Percentiles rank a stretch among this genome's conserved stretches.
phyloP scores from a whole-genome alignment of 2,329 filamentous ascomycete species.

The Penicillium rolfsii region DNA sequence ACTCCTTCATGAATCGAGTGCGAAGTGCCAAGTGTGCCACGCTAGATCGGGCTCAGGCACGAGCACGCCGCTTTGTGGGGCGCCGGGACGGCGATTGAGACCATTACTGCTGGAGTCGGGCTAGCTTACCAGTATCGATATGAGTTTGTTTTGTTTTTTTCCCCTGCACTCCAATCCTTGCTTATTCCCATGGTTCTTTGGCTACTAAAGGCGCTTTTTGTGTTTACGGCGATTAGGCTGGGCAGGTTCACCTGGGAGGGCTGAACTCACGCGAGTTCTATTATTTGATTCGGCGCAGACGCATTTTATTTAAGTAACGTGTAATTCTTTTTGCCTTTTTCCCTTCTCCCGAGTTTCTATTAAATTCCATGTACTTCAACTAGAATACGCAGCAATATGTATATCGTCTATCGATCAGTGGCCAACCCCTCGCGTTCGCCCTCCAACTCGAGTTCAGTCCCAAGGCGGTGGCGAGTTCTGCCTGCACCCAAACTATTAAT shows the following conservation, averaged over 20 bases:
- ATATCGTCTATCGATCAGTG: background rate
- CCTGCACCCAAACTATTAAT: conserved; percentile 33
- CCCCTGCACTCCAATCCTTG: conserved; percentile 13
- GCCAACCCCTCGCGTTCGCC: conserved; percentile 20
- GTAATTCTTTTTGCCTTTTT: background rate
- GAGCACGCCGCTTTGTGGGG: conserved; percentile 37
- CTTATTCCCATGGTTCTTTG: conserved; percentile 15
- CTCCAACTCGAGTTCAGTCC: background rate
- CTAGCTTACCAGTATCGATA: conserved; percentile 11
- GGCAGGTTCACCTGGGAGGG: conserved; percentile 12
- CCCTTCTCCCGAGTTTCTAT: background rate
- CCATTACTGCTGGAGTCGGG: conserved; percentile 5
- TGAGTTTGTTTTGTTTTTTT: conserved; percentile 17
- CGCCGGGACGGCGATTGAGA: conserved; percentile 21
- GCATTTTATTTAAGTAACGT: conserved; percentile 2
- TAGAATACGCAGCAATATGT: background rate
- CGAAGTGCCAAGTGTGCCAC: conserved; percentile 35
- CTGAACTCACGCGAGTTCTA: conserved; percentile 4
- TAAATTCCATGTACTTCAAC: background rate
- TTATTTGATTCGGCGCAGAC: conserved; percentile 19
- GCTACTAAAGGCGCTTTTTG: conserved; percentile 18
- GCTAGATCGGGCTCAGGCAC: conserved; percentile 41
- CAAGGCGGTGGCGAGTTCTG: conserved; percentile 30
- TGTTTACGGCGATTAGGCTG: conserved; percentile 27
- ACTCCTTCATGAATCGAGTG: conserved; percentile 32